Percentiles rank a stretch among this genome's conserved stretches.
phyloP scores from a whole-genome alignment of 148 eudicot species.

The Heliamphora exappendiculata region DNA sequence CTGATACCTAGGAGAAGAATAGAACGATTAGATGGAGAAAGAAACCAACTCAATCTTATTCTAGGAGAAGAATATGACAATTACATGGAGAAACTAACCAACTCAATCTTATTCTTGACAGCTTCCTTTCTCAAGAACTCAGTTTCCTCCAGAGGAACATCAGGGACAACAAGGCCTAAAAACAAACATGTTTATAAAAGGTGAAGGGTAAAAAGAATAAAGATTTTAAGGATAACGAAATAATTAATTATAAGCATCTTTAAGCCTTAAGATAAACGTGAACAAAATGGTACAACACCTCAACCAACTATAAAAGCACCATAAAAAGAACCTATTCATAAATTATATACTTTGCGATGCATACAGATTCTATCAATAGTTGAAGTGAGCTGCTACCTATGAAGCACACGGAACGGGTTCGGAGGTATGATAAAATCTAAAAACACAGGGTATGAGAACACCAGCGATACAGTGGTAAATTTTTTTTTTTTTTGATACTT shows the following conservation, averaged over 20 bases:
- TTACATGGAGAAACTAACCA: slow-evolving; percentile 40
- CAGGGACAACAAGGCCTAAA: slow-evolving; percentile 93
- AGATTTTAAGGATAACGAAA: neutral
- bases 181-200: slow-evolving; percentile 9
- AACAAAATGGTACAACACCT: neutral
- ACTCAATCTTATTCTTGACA: slow-evolving; percentile 55
- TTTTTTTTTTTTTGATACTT: no score
- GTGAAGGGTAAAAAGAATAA: neutral
- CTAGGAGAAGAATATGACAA: slow-evolving; percentile 11
- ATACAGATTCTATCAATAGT: neutral
- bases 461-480: no score
- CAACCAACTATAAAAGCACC: slow-evolving; percentile 4
- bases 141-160: slow-evolving; percentile 93
- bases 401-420: no score
- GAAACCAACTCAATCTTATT: slow-evolving; percentile 77
- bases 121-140: slow-evolving; percentile 75
- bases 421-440: no score
- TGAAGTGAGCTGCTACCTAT: neutral
- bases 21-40: slow-evolving; percentile 4
- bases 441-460: no score
- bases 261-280: neutral
- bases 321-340: slow-evolving; percentile 5
- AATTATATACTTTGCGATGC: neutral
- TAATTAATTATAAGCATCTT: slow-evolving; percentile 6
- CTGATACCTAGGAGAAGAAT: neutral